Conservation (phyloP, 2,329 filamentous ascomycete species). For the Botryosphaeria dothidea region DNA sequence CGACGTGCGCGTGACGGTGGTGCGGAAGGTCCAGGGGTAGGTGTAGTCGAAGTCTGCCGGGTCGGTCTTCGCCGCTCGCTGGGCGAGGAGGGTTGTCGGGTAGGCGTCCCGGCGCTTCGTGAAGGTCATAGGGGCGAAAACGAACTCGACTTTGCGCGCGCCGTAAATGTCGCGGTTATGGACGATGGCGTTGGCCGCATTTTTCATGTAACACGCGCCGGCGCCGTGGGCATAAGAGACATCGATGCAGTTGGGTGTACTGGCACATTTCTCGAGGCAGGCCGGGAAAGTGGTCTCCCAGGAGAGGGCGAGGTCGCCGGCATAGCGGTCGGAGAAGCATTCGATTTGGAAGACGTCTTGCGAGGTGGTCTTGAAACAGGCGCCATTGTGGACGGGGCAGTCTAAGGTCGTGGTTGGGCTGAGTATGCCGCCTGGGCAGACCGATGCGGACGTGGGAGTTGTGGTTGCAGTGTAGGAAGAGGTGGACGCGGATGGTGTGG, state of each 20-base stretch:
- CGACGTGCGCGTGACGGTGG: background rate
- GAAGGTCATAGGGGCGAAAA: background rate
- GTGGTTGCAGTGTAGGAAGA: too few species aligned
- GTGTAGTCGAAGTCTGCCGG: background rate
- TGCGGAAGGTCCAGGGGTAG: background rate
- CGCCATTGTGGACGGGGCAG: background rate
- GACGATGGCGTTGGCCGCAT: background rate
- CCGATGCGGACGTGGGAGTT: too few species aligned
- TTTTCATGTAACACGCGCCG: background rate
- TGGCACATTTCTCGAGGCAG: background rate
- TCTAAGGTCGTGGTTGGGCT: background rate
- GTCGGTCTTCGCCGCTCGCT: background rate
- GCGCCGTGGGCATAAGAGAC: background rate
- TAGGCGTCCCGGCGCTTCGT: background rate
- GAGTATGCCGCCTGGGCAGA: background rate
- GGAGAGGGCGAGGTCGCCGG: background rate
- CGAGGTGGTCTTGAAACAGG: background rate
- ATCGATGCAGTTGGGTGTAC: background rate
- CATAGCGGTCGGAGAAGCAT: background rate
- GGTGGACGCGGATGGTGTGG: background rate
- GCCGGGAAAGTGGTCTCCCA: background rate
- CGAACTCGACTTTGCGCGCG: background rate
- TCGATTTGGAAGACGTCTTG: background rate
- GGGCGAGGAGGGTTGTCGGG: background rate
- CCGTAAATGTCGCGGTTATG: background rate